Conservation (phyloP, 805 yeast species). For the Nakazawaea siamensis region DNA sequence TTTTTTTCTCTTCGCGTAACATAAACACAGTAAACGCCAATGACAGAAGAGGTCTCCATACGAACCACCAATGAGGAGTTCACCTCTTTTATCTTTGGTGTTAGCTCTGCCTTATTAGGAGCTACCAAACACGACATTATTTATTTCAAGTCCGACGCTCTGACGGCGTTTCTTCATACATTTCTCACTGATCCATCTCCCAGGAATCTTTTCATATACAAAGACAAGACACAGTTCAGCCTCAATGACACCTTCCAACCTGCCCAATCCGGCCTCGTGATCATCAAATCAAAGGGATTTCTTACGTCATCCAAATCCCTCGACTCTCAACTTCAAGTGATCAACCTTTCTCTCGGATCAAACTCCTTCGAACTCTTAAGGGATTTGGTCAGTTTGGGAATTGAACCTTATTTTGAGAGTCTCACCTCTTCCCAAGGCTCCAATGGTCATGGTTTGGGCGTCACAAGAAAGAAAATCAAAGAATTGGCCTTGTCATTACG, state of each 20-base stretch:
- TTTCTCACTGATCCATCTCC: constrained; percentile 16
- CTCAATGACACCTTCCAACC: too few species aligned
- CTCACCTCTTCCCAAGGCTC: constrained; percentile 15
- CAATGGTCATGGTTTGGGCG: constrained; percentile 21
- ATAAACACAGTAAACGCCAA: too few species aligned
- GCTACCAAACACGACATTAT: constrained; percentile 19
- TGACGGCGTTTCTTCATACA: constrained; percentile 12
- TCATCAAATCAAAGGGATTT: constrained; percentile 35
- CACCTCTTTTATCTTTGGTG: constrained; percentile 15
- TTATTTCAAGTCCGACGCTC: constrained; percentile 17
- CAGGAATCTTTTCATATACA: constrained; percentile 17
- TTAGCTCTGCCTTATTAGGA: constrained; percentile 20
- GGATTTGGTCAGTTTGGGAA: constrained; percentile 51
- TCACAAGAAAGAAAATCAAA: constrained; percentile 53
- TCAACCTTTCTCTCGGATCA: constrained; percentile 22
- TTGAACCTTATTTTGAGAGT: constrained; percentile 63
- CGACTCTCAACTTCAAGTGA: constrained; percentile 23
- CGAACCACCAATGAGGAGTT: neutral
- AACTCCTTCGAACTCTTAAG: constrained; percentile 44
- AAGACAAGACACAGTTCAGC: too few species aligned
- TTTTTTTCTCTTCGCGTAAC: too few species aligned
- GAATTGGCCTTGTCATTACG: constrained; percentile 63
- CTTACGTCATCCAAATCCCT: constrained; percentile 18
- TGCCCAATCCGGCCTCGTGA: constrained; percentile 17
- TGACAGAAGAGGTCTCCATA: neutral